Evolutionary conservation across 1,284 basidiomycete genomes (phyloP), one percentile per base, ranked within the genome.

Genomic region (Tilletia indica): DNA sequence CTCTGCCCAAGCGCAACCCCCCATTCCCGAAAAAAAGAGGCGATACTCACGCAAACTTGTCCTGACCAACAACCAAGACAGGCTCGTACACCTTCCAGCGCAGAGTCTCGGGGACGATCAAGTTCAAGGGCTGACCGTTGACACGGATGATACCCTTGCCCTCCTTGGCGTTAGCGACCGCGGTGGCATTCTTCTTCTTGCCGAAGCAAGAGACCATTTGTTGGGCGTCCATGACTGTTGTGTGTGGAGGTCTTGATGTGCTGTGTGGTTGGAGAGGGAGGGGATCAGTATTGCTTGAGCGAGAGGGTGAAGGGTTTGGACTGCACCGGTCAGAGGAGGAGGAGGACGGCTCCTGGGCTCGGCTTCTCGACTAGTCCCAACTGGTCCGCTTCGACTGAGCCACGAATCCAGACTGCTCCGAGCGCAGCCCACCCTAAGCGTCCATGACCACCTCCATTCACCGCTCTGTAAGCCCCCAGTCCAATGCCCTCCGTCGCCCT

Each of bases 71-170:
- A 68, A 84, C 80, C 69, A 85, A 79, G 63, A 86, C 75, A 58
- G 85, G 85, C 87, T 99, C 96, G 88, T 98, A 99, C 82, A 98
- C 91, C 89, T 99, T 99, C 88, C 95, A 91, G 82, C 96, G 93
- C 81, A 99, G 90, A 86, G 95, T 92, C 86, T 96, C 93, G 73
- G 85, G 83, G 87, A 93, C 91, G 82, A 96, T 90, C 84, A 99
- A 92, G 86, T 91, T 89, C 87, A 99, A 93, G 85, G 97, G 97
- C 71, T 93, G 92, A 80, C 96, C 95, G 85, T 99, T 98, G 86
- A 99, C 90, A 85, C 95, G 93, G 87, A 99, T 92, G 84, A 97
- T 90, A 74, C 97, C 97, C 87, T 94, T 94, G 82, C 97, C 97
- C 87, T 97, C 94, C 87, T 86, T 81, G 77, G 74, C 78, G 76